A percentile compares a stretch with the other conserved stretches of the same genome.
These are phyloP conservation scores for Favolaschia claudopus DNA, from an alignment of 768 basidiomycete genomes.

Conservation along the genomic window DNA sequence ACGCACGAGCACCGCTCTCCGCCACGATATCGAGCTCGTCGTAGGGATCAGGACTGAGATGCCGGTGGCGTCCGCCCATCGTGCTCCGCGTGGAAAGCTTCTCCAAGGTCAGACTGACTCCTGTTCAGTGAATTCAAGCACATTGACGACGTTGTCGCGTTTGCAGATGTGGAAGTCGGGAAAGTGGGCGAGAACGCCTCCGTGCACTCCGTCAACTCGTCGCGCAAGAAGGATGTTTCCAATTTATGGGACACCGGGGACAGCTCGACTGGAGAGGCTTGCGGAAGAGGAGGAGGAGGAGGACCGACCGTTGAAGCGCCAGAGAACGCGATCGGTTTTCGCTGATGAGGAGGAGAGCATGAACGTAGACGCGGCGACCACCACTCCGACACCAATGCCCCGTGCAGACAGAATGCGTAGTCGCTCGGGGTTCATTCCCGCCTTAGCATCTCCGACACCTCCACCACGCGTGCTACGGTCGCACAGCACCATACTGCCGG, in stretches of 20 bases:
- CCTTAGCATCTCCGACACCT: constrained; percentile 12
- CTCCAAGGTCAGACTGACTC: too few species aligned
- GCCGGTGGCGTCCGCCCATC: constrained; percentile 46
- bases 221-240: constrained; percentile 11
- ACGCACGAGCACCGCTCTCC: constrained; percentile 53
- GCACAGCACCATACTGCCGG: constrained; percentile 19
- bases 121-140: too few species aligned
- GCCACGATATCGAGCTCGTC: constrained; percentile 62
- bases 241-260: constrained; percentile 24
- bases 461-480: constrained; percentile 14
- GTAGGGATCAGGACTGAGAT: constrained; percentile 58
- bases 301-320: constrained; percentile 15
- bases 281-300: constrained; percentile 22
- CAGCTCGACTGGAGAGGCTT: constrained; percentile 20
- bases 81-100: constrained; percentile 34
- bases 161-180: constrained; percentile 11
- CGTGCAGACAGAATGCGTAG: constrained; percentile 6
- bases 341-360: constrained; percentile 11
- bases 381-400: constrained; percentile 14
- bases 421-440: neutral
- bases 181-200: constrained; percentile 21
- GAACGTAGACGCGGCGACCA: constrained; percentile 1
- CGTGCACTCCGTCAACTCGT: constrained; percentile 12
- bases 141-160: too few species aligned
- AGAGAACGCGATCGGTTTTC: constrained; percentile 1